Percentiles rank a stretch among this genome's conserved stretches.
phyloP scores from a whole-genome alignment of 768 basidiomycete species.

The Holtermanniella nyarrowii region DNA sequence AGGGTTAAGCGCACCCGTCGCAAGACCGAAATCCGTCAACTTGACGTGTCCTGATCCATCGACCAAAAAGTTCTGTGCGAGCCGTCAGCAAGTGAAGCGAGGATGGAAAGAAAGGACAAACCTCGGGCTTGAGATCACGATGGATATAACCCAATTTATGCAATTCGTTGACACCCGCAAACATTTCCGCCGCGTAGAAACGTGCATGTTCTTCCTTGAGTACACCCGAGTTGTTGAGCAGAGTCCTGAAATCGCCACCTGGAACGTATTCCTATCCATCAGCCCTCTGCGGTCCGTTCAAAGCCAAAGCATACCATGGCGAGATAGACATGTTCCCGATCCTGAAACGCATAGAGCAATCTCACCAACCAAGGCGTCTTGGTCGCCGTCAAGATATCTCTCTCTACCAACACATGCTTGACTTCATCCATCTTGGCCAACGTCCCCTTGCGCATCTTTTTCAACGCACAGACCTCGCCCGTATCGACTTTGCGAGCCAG shows the following conservation, averaged over 20 bases:
- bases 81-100: constrained; percentile 4
- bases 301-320: constrained; percentile 57
- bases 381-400: constrained; percentile 93
- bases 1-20: constrained; percentile 91
- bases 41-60: constrained; percentile 95
- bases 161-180: constrained; percentile 79
- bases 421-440: constrained; percentile 98
- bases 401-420: constrained; percentile 93
- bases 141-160: constrained; percentile 98
- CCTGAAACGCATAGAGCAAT: constrained; percentile 93
- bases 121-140: constrained; percentile 95
- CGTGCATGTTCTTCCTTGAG: constrained; percentile 93
- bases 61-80: constrained; percentile 79
- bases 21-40: constrained; percentile 81
- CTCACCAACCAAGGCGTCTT: constrained; percentile 96
- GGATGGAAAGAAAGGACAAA: constrained; percentile 44
- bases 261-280: constrained; percentile 72
- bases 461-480: constrained; percentile 90
- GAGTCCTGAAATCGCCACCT: constrained; percentile 93
- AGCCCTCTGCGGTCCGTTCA: background rate
- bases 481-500: constrained; percentile 90
- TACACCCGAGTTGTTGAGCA: constrained; percentile 94
- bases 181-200: constrained; percentile 98
- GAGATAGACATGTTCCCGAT: constrained; percentile 77
- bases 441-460: constrained; percentile 93